These are phyloP conservation scores for Pinus taeda DNA, from an alignment of 75 land plant genomes.

Conservation along the genomic window DNA sequence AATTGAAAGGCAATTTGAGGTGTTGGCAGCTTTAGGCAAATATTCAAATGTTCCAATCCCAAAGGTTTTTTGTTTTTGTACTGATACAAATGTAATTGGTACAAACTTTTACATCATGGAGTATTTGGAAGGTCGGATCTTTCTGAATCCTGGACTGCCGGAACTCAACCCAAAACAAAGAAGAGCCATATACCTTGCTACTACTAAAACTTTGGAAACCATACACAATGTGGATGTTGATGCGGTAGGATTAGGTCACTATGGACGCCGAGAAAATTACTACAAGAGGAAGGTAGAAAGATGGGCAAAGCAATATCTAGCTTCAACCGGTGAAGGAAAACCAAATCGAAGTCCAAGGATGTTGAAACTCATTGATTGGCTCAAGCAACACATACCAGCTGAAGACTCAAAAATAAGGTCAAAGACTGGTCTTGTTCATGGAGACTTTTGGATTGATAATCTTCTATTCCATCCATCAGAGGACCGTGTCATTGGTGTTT, in stretches of 20 bases:
- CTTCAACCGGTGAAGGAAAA: no score
- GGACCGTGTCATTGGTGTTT: conserved; percentile 90
- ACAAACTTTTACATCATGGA: conserved; percentile 98
- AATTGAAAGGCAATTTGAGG: conserved; percentile 95
- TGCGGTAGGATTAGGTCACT: conserved; percentile 67
- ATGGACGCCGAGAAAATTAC: conserved; percentile 77
- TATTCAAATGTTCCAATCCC: conserved; percentile 88
- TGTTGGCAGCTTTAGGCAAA: conserved; percentile 66
- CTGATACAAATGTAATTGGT: conserved; percentile 86
- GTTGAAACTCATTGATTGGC: no score
- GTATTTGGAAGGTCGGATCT: conserved; percentile 87
- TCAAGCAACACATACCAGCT: no score
- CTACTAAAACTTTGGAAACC: conserved; percentile 71
- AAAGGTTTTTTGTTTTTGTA: conserved; percentile 80
- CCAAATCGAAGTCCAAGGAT: no score
- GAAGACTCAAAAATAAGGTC: no score
- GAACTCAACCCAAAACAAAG: conserved; percentile 55
- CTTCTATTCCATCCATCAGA: no score
- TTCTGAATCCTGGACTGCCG: conserved; percentile 59
- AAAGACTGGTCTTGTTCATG: no score
- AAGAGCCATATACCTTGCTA: conserved; percentile 64
- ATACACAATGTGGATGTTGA: conserved; percentile 80
- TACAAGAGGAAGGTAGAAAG: conserved; percentile 95
- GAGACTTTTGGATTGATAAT: no score
- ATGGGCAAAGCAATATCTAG: no score